Base-by-base conservation (phyloP, 768 basidiomycete genomes). In the Dendrothele bispora region DNA sequence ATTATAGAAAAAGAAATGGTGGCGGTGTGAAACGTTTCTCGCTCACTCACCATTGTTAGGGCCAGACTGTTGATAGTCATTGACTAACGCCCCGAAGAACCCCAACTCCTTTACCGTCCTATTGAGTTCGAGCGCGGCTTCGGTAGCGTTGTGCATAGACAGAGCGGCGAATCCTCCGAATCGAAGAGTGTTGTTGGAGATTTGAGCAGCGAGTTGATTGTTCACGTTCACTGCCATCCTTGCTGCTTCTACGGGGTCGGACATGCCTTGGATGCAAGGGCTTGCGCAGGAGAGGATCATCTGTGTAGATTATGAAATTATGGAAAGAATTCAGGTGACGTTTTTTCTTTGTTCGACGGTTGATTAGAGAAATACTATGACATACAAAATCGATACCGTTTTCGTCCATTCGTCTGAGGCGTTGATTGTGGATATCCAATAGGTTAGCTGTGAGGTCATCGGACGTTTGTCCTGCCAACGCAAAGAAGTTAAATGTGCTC, bases 31-130 rank as follows among this genome's bases (percentile, higher is more conserved):
- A n/a, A n/a, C n/a, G n/a, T n/a, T n/a, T n/a, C n/a, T n/a, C n/a
- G n/a, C n/a, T n/a, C 35, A 18, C 26, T 39, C n/a, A 18, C 45
- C 45, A n/a, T 46, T 46, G 29, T 46, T 28, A n/a, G 20, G 22
- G 6, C 72, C 72, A 3, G 71, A 68, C 49, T 74, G 68, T 39
- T 75, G 73, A 55, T 68, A 75, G 48, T 75, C 72, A 40, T 75
- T 75, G 15, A 74, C 22, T 48, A 75, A 47, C 10, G 66, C 72
- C 7, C 72, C 73, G 15, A 73, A 49, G 25, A 73, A 68, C 15
- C 74, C 74, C 1, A 74, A 63, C 34, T 73, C 65, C 7, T 60
- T 53, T 4, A 74, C 68, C 1, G 72, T 45, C 25, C 73, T 68
- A 6, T 64, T 64, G 18, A 75, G 56, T 39, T 75, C 73, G 18